These are phyloP conservation scores for Lactarius deliciosus DNA, from an alignment of 768 basidiomycete genomes.

Conservation along the genomic window DNA sequence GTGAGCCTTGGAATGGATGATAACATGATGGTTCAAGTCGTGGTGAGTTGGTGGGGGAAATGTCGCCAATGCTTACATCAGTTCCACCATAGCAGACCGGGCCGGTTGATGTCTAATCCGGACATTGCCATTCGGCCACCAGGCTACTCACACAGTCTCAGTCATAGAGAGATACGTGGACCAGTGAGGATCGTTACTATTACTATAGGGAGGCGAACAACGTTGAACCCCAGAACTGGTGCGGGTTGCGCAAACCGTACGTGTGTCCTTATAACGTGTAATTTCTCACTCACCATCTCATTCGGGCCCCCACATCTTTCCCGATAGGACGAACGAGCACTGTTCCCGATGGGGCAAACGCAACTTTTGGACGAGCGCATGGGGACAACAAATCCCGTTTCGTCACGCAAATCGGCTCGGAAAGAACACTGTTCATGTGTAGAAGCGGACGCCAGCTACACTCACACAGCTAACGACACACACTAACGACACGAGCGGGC, in stretches of 20 bases:
- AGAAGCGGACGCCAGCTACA: too few species aligned
- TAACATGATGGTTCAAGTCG: slow-evolving; percentile 10
- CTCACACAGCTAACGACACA: neutral
- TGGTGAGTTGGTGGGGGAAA: neutral
- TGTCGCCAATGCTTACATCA: neutral
- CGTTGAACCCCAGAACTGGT: neutral
- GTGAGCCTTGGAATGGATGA: slow-evolving; percentile 14
- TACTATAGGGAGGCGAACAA: neutral
- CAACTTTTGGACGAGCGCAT: too few species aligned
- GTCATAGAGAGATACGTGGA: neutral
- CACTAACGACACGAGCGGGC: too few species aligned
- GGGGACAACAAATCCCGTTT: too few species aligned
- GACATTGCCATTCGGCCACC: neutral
- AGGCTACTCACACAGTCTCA: too few species aligned
- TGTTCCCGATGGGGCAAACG: neutral
- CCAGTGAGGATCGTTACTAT: neutral
- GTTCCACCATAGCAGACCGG: neutral
- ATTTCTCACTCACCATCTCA: neutral
- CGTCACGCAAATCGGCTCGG: too few species aligned
- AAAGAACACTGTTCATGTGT: too few species aligned
- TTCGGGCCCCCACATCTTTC: neutral
- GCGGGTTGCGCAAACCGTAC: neutral
- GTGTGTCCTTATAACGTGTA: neutral
- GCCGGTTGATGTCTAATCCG: neutral
- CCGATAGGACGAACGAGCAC: neutral